Evolutionary conservation across 352 stramenopile genomes (phyloP).

Genomic region (Globisporangium splendens): DNA sequence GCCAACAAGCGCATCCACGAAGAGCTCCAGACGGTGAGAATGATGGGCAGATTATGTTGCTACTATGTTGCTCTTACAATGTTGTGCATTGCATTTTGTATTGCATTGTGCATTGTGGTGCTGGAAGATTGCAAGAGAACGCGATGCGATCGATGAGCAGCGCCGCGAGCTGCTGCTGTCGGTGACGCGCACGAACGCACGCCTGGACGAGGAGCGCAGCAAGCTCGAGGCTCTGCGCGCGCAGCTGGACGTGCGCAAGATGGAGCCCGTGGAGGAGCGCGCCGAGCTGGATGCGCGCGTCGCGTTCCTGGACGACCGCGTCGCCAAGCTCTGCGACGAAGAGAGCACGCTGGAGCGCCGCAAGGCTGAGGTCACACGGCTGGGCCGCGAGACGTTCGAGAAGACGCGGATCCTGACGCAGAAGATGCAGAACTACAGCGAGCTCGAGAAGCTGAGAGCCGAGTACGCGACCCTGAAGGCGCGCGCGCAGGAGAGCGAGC

Average conservation of each 20-base stretch:
- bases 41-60: not conserved
- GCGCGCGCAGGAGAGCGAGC: constrained; percentile 30
- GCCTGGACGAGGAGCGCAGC: constrained; percentile 69
- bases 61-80: not conserved
- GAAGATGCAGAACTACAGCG: constrained; percentile 29
- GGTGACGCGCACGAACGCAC: constrained; percentile 42
- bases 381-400: constrained; percentile 67
- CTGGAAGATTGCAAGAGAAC: constrained; percentile 69
- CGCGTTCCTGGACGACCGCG: constrained; percentile 49
- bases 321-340: constrained; percentile 40
- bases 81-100: not conserved
- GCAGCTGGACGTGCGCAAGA: constrained; percentile 50
- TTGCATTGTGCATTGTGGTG: not conserved
- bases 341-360: constrained; percentile 43
- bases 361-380: constrained; percentile 45
- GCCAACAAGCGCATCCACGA: constrained; percentile 60
- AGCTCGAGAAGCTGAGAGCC: constrained; percentile 38
- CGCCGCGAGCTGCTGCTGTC: constrained; percentile 58
- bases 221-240: constrained; percentile 51
- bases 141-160: constrained; percentile 69
- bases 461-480: constrained; percentile 35
- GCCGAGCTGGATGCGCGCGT: constrained; percentile 42
- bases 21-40: constrained; percentile 44
- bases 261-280: constrained; percentile 61
- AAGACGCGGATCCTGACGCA: constrained; percentile 43